Base-by-base conservation (phyloP, 2,329 filamentous ascomycete species). In the Colletotrichum spinosum region DNA sequence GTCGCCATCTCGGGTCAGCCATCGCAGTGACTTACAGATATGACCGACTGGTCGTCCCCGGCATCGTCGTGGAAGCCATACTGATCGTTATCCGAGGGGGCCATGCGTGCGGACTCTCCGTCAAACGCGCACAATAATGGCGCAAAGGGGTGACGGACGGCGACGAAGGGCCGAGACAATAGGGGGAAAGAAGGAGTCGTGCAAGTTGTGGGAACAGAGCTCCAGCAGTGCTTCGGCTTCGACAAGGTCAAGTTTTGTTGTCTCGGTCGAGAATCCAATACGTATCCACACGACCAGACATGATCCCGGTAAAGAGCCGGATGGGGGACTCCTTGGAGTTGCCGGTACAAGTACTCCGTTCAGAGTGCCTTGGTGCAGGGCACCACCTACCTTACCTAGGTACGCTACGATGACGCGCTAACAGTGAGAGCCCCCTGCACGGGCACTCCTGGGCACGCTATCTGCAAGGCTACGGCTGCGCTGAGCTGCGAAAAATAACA, bases 1-100 rank as follows among this genome's bases (percentile, higher is more conserved):
- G 46, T 48, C 60, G 55, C 41, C 12, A 13, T 41, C 17, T 25
- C 42, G 25, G 44, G 49, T 65, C 67, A 64, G 59, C 50, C 41
- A 60, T 34, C 58, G 38, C 64, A 56, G 34, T 66, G 60, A 68
- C 69, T 70, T 72, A 78, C 76, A 72, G 76, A 77, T 67, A 77
- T 70, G 70, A 84, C 80, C 66, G 82, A 82, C 74, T 80, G 80
- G 71, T 84, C 81, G 70, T 83, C 81, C 70, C 82, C 80, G 70
- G 75, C 78, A 73, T 83, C 82, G 63, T 83, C 80, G 57, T 79
- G 74, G 72, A 81, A 82, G 72, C 75, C 80, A 76, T 83, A 79
- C 67, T 80, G 77, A 38, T 66, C 63, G 70, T 78, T 75, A 70
- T 82, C 80, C 66, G 75, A 72, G 65, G 80, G 78, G 71, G 78